Evolutionary conservation across 2,329 filamentous ascomycete species (phyloP).

Genomic region (Allantophomopsis cytisporea): DNA sequence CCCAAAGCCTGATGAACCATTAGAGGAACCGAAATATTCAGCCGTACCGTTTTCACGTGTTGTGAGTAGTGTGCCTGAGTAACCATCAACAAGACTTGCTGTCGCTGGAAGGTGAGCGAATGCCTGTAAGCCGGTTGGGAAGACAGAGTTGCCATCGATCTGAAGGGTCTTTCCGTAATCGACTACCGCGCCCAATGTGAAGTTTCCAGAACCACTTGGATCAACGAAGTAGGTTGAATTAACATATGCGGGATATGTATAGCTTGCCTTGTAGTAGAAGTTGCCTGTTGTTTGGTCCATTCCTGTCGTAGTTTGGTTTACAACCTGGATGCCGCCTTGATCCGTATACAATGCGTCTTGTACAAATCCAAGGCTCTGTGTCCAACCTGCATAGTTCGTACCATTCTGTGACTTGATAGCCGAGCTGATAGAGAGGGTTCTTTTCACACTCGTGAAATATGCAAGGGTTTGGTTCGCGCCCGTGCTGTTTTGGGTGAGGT

Average conservation of each 20-base stretch:
- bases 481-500: slow-evolving; percentile 27
- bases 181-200: slow-evolving; percentile 34
- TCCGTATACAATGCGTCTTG: slow-evolving; percentile 41
- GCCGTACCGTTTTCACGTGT: slow-evolving; percentile 46
- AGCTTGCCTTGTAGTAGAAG: slow-evolving; percentile 21
- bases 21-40: slow-evolving; percentile 32
- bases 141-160: slow-evolving; percentile 30
- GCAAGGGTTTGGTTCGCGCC: slow-evolving; percentile 44
- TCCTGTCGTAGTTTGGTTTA: slow-evolving; percentile 35
- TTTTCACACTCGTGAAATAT: slow-evolving; percentile 42
- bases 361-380: slow-evolving; percentile 39
- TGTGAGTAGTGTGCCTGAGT: slow-evolving; percentile 24
- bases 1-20: slow-evolving; percentile 34
- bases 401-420: slow-evolving; percentile 33
- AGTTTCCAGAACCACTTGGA: slow-evolving; percentile 26
- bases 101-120: slow-evolving; percentile 24
- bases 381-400: slow-evolving; percentile 33
- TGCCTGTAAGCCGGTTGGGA: slow-evolving; percentile 46
- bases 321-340: slow-evolving; percentile 37
- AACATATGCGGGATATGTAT: slow-evolving; percentile 47
- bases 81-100: slow-evolving; percentile 9
- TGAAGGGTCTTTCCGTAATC: slow-evolving; percentile 32
- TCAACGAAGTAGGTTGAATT: slow-evolving; percentile 33
- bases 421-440: slow-evolving; percentile 39
- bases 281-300: slow-evolving; percentile 22